Percentiles rank a stretch among this genome's conserved stretches.
Evolutionary conservation across 768 basidiomycete species (phyloP).

Genomic region (Albatrellus ellisii): DNA sequence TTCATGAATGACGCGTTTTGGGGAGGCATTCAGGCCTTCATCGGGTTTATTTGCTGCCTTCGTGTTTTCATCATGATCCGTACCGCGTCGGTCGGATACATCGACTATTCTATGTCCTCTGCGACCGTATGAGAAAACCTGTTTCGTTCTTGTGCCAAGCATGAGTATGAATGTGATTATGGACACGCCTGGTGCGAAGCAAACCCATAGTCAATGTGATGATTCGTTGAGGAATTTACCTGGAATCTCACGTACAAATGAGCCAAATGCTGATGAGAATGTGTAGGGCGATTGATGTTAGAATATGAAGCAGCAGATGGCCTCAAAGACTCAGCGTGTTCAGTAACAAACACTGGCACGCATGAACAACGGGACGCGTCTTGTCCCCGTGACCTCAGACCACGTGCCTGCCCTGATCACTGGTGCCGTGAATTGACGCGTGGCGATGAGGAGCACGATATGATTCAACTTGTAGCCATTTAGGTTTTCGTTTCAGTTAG

Average conservation of each 20-base stretch:
- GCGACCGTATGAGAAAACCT: conserved; percentile 52
- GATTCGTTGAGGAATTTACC: not conserved
- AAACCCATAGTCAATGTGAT: not conserved
- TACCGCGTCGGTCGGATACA: conserved; percentile 21
- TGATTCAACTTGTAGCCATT: not conserved
- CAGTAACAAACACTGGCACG: no score
- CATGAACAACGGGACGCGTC: no score
- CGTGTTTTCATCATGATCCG: conserved; percentile 4
- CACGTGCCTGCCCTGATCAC: no score
- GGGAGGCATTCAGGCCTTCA: not conserved
- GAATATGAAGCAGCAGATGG: no score
- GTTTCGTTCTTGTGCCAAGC: conserved; percentile 51
- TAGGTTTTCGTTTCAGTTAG: no score
- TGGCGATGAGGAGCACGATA: not conserved
- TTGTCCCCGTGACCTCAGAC: no score
- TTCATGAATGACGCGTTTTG: not conserved
- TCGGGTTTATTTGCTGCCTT: not conserved
- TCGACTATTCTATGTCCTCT: conserved; percentile 48
- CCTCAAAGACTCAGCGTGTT: no score
- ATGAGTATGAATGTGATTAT: no score
- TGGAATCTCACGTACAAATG: no score
- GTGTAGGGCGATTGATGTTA: no score
- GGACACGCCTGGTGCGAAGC: not conserved
- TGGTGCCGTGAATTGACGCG: no score
- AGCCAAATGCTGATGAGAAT: no score